Percentiles rank a stretch among this genome's conserved stretches.
phyloP scores from a whole-genome alignment of 768 basidiomycete species.

The Lenzites betulinus region DNA sequence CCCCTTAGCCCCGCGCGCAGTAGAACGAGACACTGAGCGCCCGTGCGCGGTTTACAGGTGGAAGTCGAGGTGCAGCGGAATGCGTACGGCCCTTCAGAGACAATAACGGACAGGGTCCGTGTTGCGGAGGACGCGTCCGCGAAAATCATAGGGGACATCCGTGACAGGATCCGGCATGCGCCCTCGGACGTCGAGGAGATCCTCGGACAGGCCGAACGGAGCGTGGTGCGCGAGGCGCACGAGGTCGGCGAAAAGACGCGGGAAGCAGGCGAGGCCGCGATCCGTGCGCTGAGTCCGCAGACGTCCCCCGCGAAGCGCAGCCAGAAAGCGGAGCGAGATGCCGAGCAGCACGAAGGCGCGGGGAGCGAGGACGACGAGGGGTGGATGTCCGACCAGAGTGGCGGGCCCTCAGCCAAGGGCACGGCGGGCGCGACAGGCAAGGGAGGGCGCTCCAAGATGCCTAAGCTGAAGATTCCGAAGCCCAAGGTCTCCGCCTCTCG shows the following conservation, averaged over 20 bases:
- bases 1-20: neutral
- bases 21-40: neutral
- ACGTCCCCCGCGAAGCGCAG: neutral
- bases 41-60: slow-evolving; percentile 27
- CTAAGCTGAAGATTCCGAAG: slow-evolving; percentile 25
- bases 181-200: slow-evolving; percentile 17
- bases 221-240: slow-evolving; percentile 22
- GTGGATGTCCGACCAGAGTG: slow-evolving; percentile 62
- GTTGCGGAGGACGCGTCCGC: slow-evolving; percentile 29
- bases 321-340: neutral
- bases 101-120: slow-evolving; percentile 29
- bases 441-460: slow-evolving; percentile 16
- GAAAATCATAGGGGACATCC: slow-evolving; percentile 31
- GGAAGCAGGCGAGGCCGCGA: slow-evolving; percentile 23
- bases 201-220: slow-evolving; percentile 21
- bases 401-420: slow-evolving; percentile 18
- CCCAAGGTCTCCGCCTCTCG: slow-evolving; percentile 16
- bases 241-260: slow-evolving; percentile 20
- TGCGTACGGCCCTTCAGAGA: slow-evolving; percentile 32
- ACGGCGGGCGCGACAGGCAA: neutral
- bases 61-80: slow-evolving; percentile 39
- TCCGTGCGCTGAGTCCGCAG: slow-evolving; percentile 17
- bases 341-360: neutral
- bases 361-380: slow-evolving; percentile 57
- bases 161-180: slow-evolving; percentile 20